phyloP scores from a whole-genome alignment of 306 rosid genomes.

The Lablab purpureus region DNA sequence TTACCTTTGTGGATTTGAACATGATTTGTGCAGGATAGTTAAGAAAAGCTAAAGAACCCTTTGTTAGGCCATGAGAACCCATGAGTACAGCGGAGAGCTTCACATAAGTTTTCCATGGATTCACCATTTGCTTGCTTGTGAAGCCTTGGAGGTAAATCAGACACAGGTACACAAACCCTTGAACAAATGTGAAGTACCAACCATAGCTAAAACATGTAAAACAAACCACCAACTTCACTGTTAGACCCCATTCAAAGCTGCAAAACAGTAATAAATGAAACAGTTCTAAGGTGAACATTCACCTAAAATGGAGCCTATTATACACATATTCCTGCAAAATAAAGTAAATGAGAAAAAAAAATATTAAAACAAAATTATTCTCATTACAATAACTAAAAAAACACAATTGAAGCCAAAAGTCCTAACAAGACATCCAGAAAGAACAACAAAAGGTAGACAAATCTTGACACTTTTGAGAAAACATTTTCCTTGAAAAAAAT shows the following conservation, averaged over 20 bases:
- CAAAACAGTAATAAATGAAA: constrained; percentile 38
- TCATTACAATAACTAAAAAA: not conserved
- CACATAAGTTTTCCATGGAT: constrained; percentile 97
- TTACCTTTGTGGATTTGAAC: constrained; percentile 98
- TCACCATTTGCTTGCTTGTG: constrained; percentile 96
- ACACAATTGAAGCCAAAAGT: constrained; percentile 22
- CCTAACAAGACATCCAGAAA: constrained; percentile 29
- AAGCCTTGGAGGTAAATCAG: constrained; percentile 94
- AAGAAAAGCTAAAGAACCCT: constrained; percentile 94
- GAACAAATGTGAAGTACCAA: constrained; percentile 98
- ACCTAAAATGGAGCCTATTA: constrained; percentile 96
- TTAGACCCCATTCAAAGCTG: constrained; percentile 21
- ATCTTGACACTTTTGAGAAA: constrained; percentile 31
- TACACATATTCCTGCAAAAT: constrained; percentile 93
- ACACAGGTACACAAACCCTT: constrained; percentile 90
- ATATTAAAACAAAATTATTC: constrained; percentile 2
- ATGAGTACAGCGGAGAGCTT: constrained; percentile 93
- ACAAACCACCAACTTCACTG: constrained; percentile 20
- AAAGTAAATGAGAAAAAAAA: constrained; percentile 32
- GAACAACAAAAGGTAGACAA: constrained; percentile 25
- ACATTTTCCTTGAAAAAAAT: constrained; percentile 34
- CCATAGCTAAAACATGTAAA: constrained; percentile 82
- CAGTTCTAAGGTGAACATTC: constrained; percentile 27
- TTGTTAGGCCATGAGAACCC: constrained; percentile 99
- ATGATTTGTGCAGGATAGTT: constrained; percentile 98